Percentiles rank a stretch among this genome's conserved stretches.
Conservation (phyloP, 176 grass and related monocot genomes). For the Ensete glaucum region DNA sequence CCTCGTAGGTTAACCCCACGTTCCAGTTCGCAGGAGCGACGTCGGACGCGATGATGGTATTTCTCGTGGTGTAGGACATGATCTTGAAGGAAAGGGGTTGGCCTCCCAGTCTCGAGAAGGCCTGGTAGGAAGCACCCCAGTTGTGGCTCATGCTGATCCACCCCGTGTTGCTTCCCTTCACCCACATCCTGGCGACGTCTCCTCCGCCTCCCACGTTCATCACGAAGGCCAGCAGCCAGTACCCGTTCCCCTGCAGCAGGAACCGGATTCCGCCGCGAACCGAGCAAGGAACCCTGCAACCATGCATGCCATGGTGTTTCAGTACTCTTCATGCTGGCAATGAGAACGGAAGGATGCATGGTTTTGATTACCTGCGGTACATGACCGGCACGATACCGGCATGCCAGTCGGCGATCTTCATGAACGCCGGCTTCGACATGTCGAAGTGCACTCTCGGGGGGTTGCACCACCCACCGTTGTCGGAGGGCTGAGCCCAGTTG, state of each 20-base stretch:
- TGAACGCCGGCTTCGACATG: conserved; percentile 45
- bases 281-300: conserved; percentile 41
- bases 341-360: neutral
- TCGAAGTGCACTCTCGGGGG: conserved; percentile 69
- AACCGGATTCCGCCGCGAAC: conserved; percentile 35
- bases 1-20: conserved; percentile 51
- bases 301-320: no score
- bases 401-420: conserved; percentile 23
- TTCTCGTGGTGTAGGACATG: conserved; percentile 19
- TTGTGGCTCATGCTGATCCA: conserved; percentile 38
- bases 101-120: conserved; percentile 30
- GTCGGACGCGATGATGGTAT: conserved; percentile 34
- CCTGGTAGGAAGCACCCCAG: conserved; percentile 51
- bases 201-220: conserved; percentile 54
- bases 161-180: conserved; percentile 3
- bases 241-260: conserved; percentile 47
- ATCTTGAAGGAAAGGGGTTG: conserved; percentile 34
- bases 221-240: conserved; percentile 46
- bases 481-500: conserved; percentile 29
- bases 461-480: conserved; percentile 84
- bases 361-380: conserved; percentile 46
- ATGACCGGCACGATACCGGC: conserved; percentile 58
- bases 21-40: conserved; percentile 36
- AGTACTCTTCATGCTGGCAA: neutral
- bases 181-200: conserved; percentile 23